These are phyloP conservation scores for Eucalyptus regnans DNA, from an alignment of 345 rosid species.

Conservation along the genomic window DNA sequence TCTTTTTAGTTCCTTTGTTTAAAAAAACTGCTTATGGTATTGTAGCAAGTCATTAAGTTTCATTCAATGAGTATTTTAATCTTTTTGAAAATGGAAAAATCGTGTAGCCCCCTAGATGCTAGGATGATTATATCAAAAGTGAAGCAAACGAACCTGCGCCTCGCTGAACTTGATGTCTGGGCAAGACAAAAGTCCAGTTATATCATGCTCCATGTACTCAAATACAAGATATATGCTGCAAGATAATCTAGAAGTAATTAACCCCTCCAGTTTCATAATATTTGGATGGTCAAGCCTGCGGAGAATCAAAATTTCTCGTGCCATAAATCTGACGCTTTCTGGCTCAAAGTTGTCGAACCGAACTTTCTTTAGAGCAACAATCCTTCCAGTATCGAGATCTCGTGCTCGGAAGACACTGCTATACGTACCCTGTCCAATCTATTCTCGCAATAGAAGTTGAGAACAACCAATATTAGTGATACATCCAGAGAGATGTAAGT, in stretches of 20 bases:
- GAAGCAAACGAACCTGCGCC: constrained; percentile 63
- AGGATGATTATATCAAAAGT: background rate
- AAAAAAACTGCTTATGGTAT: background rate
- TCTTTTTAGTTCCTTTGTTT: background rate
- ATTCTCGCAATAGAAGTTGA: background rate
- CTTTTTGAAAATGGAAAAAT: background rate
- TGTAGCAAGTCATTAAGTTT: background rate
- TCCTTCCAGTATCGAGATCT: constrained; percentile 64
- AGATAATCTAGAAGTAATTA: constrained; percentile 75
- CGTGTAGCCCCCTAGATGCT: background rate
- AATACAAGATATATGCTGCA: constrained; percentile 87
- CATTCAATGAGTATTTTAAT: background rate
- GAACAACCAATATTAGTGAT: background rate
- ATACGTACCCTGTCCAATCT: constrained; percentile 99
- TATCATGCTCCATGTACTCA: constrained; percentile 99
- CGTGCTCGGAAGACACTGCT: constrained; percentile 94
- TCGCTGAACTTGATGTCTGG: constrained; percentile 72
- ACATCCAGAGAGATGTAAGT: background rate
- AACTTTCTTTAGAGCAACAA: constrained; percentile 93
- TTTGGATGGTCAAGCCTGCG: constrained; percentile 90
- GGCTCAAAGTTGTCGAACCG: constrained; percentile 96
- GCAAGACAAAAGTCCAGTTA: constrained; percentile 79
- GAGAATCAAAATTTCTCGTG: constrained; percentile 87
- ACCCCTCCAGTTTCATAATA: constrained; percentile 78
- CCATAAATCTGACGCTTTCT: constrained; percentile 97